Evolutionary conservation across 2,329 filamentous ascomycete genomes (phyloP), one percentile per base, ranked within the genome.

Genomic region (Thermoascus crustaceus): DNA sequence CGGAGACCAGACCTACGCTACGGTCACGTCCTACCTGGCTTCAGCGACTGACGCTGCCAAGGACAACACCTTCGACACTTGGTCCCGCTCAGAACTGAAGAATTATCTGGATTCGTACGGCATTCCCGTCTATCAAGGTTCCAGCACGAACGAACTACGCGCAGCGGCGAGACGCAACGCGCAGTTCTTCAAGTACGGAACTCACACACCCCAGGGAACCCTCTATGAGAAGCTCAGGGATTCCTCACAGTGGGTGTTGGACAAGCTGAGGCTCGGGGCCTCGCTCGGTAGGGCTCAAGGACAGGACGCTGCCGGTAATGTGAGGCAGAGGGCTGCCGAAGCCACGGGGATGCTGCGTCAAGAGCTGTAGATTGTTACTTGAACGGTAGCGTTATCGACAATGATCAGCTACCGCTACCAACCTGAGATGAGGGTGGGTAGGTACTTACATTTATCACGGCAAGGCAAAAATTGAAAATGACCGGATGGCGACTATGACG

Each of bases 31-130:
- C 36, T 84, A 83, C 49, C 67, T 88, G 2, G 65, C 79, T 7
- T 66, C 76, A 40, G 76, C 77, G 18, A 85, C 83, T 4, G 72
- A 73, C 38, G 55, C 73, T 7, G 80, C 71, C 31, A 86, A 85
- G 66, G 67, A 76, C 31, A 69, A 61, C 16, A 68, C 74, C 1
- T 89, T 89, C 44, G 77, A 86, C 34, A 75, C 75, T 1, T 89
- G 84, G 84, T 82, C 70, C 16, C 66, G 71, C 32, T 72, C 69
- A 25, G 82, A 89, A 17, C 67, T 91, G 42, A 88, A 89, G 69
- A 66, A 75, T 1, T 89, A 88, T 52, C 73, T 89, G 5, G 84
- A 89, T 54, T 82, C 77, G 42, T 89, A 86, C 45, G 85, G 85
- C 23, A 66, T 89, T 25, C 70, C 73, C 35, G 66, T 74, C 25